Percentiles rank a stretch among this genome's conserved stretches.
These are phyloP conservation scores for Cucumis variabilis DNA, from an alignment of 331 rosid genomes.

Conservation along the genomic window DNA sequence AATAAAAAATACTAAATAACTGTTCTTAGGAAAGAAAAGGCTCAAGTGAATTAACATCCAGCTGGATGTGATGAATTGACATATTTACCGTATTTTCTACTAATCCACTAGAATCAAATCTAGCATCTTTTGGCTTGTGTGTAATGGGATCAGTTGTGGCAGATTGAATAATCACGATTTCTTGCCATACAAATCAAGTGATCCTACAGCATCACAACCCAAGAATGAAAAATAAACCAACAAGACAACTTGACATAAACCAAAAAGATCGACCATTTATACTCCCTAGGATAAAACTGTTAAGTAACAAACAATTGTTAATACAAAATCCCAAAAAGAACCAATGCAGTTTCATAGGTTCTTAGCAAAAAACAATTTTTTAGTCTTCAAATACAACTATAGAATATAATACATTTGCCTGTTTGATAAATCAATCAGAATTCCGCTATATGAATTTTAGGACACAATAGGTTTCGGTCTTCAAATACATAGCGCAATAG, in stretches of 20 bases:
- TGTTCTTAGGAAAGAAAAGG: constrained; percentile 81
- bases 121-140: constrained; percentile 42
- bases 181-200: constrained; percentile 40
- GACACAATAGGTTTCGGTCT: constrained; percentile 7
- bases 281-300: not conserved
- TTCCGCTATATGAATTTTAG: not conserved
- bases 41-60: constrained; percentile 63
- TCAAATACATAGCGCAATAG: not conserved
- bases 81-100: constrained; percentile 37
- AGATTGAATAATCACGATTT: constrained; percentile 44
- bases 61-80: constrained; percentile 68
- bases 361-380: not conserved
- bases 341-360: not conserved
- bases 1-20: constrained; percentile 64
- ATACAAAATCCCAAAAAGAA: not conserved
- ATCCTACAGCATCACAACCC: constrained; percentile 47
- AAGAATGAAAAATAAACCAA: constrained; percentile 27
- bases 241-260: constrained; percentile 25
- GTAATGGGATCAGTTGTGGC: constrained; percentile 40
- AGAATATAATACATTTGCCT: not conserved
- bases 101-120: constrained; percentile 39
- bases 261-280: constrained; percentile 6
- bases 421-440: not conserved
- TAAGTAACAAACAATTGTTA: not conserved
- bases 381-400: no score